Base-by-base conservation (phyloP, 2,329 filamentous ascomycete genomes). In the Hymenotorrendiella dingleyae region DNA sequence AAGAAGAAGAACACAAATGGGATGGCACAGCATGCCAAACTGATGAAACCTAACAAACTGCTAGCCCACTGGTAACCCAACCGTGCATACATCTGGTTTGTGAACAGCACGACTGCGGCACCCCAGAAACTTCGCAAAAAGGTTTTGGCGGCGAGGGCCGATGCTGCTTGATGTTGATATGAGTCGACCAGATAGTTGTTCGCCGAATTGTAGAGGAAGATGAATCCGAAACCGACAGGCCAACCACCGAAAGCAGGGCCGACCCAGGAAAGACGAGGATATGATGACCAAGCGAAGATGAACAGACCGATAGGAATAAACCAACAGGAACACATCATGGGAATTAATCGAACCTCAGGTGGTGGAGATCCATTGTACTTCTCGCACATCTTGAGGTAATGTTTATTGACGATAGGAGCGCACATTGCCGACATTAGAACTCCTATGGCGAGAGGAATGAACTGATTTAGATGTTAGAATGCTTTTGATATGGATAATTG, bases 1-100 rank as follows among this genome's bases (percentile, higher is more conserved):
- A 78, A 87, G 57, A 70, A 78, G 71, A 84, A 94, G 66, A 95
- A 94, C 20, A 86, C 63, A 61, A 82, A 94, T 0, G 88, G 88
- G 52, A 94, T 94, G 0, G 71, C 77, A 61, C 87, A 94, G 67
- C 87, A 94, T 0, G 37, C 37, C 21, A 43, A 20, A 22, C 27
- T 26, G 24, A 43, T 43, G 19, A 43, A 43, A 9, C 35, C 41
- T 16, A 43, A 27, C 10, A 43, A 2, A 38, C 23, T 30, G 24
- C 35, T 39, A 20, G 41, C 41, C 41, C 41, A 43, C 14, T 43
- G 41, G 20, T 43, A 53, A 7, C 80, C 80, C 11, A 91, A 70
- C 2, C 80, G 73, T 36, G 72, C 62, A 63, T 87, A 89, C 86
- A 93, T 91, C n/a, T 43, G 41, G 14, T 26, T 23, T 6, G 41